Base-by-base conservation (phyloP, 495 filamentous ascomycete genomes). In the Aspergillus hancockii region DNA sequence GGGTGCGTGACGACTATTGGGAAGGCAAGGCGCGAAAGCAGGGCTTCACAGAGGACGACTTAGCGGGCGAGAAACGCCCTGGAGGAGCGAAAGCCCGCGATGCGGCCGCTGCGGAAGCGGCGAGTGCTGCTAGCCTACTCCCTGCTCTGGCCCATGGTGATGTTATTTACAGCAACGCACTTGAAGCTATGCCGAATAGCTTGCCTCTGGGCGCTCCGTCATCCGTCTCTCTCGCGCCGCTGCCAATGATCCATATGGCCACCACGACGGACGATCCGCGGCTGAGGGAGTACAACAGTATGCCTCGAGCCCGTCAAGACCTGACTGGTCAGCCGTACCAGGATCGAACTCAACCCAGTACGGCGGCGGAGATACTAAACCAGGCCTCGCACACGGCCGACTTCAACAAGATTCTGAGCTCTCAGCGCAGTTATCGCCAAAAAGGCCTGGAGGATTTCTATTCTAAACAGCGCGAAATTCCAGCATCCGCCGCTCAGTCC, bases 1-100 rank as follows among this genome's bases (percentile, higher is more conserved):
- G 95, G 12, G 94, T 99, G 34, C 87, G 93, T 31, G 94, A 99
- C 74, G 94, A 99, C 70, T 98, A 99, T 69, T 98, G 94, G 94
- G 94, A 98, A 67, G 88, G 85, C 66, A 99, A 98, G 75, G 94
- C 94, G 4, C 83, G 88, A 38, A 99, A 98, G 71, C 94, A 99
- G 69, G 94, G 94, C 18, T 99, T 99, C 67, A 99, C 94, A 0
- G 94, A 99, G 69, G 93, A 95, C 45, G 94, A 99, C 71, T 82
- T 92, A 47, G 94, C 94, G 3, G 95, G 94, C 9, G 94, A 99
- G 71, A 99, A 99, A 76, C 84, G 94, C 59, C 94, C 94, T 9
- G 94, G 95, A 19, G 92, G 89, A 41, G 84, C 91, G 47, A 97
- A 94, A 75, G 87, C 88, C 56, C 86, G 93, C 61, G 93, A 96